Conservation (phyloP, 345 rosid species). For the Garcia nutans region DNA sequence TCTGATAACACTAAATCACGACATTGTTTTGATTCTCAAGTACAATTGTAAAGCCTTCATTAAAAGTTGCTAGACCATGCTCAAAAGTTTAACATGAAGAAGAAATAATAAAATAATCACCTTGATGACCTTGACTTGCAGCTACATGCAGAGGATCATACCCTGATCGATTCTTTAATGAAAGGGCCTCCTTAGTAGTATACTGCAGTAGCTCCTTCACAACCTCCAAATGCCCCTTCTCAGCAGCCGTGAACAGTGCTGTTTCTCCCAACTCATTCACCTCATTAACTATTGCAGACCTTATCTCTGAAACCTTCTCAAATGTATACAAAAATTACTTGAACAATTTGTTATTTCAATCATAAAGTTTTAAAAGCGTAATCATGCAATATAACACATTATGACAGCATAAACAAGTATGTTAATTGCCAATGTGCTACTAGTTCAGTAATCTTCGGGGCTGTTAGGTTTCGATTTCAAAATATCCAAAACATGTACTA, state of each 20-base stretch:
- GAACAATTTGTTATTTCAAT: neutral
- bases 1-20: neutral
- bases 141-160: constrained; percentile 77
- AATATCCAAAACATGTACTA: no score
- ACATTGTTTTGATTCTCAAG: neutral
- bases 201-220: constrained; percentile 65
- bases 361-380: neutral
- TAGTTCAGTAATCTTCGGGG: no score
- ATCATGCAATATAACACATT: neutral
- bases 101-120: constrained; percentile 31
- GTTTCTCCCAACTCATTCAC: constrained; percentile 96
- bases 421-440: no score
- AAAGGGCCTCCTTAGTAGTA: constrained; percentile 57
- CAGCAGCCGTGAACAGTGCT: constrained; percentile 78
- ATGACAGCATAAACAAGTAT: no score
- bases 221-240: constrained; percentile 76
- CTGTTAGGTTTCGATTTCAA: no score
- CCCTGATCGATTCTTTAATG: constrained; percentile 65
- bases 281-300: constrained; percentile 72
- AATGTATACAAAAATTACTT: neutral
- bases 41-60: neutral
- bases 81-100: neutral
- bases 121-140: constrained; percentile 78
- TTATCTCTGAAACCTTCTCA: constrained; percentile 60
- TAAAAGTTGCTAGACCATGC: no score